Evolutionary conservation across 208 protist genomes (phyloP).

Genomic region (Wallacemonas collosoma): DNA sequence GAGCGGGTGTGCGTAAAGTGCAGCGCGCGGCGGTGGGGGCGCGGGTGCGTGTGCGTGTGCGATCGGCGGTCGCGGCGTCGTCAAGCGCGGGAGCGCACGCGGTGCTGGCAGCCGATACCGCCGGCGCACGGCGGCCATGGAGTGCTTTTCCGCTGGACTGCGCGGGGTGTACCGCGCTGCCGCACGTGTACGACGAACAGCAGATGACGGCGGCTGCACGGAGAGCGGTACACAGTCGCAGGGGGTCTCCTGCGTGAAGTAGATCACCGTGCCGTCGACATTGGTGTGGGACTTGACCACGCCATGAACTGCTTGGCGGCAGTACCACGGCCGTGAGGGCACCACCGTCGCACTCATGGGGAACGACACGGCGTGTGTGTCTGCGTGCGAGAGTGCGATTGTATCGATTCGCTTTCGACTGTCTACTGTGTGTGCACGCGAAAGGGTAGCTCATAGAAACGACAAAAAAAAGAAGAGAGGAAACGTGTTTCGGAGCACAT

Average conservation of each 20-base stretch:
- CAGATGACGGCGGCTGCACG: neutral
- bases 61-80: neutral
- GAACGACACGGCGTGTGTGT: neutral
- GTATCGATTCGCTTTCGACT: neutral
- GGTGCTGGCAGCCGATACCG: neutral
- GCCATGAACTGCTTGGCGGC: slow-evolving; percentile 43
- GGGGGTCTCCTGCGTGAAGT: slow-evolving; percentile 28
- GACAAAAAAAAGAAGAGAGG: no score
- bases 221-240: slow-evolving; percentile 43
- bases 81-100: neutral
- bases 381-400: no score
- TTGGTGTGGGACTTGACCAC: slow-evolving; percentile 27
- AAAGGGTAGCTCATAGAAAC: no score
- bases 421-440: neutral
- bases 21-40: neutral
- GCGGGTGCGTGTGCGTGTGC: neutral
- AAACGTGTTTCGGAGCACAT: no score
- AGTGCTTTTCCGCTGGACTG: neutral
- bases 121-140: slow-evolving; percentile 12
- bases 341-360: neutral
- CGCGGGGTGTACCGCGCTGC: neutral
- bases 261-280: slow-evolving; percentile 50
- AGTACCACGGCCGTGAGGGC: slow-evolving; percentile 39
- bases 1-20: neutral
- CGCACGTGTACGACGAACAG: no score